phyloP scores from a whole-genome alignment of 2,329 filamentous ascomycete species.

The Didymella glomerata region DNA sequence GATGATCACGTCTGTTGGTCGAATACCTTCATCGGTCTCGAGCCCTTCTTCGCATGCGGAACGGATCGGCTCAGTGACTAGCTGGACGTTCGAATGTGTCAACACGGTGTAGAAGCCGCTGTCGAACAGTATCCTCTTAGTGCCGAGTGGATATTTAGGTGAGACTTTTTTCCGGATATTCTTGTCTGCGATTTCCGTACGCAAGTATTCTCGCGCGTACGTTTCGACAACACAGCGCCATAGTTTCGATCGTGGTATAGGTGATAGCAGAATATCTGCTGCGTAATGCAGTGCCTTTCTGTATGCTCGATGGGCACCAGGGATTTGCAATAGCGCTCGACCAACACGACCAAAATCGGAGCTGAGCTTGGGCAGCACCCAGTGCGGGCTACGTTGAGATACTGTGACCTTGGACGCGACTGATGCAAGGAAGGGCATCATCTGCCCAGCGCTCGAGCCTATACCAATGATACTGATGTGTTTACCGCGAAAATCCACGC shows the following conservation, averaged over 20 bases:
- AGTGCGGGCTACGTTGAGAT: slow-evolving; percentile 3
- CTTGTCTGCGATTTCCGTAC: not conserved
- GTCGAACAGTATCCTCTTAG: slow-evolving; percentile 1
- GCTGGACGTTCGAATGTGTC: not conserved
- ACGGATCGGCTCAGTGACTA: not conserved
- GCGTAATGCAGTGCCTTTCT: not conserved
- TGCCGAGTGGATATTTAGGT: not conserved
- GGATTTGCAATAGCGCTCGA: not conserved
- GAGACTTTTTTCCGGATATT: not conserved
- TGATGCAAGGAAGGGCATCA: slow-evolving; percentile 3
- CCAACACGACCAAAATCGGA: not conserved
- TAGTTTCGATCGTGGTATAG: not conserved
- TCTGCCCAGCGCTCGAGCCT: slow-evolving; percentile 6
- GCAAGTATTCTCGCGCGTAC: not conserved
- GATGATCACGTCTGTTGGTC: not conserved
- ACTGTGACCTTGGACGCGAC: not conserved
- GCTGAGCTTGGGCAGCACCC: slow-evolving; percentile 7
- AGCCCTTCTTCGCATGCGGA: not conserved
- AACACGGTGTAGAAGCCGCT: not conserved
- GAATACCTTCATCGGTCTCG: not conserved
- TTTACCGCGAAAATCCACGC: not conserved
- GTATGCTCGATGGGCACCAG: slow-evolving; percentile 1
- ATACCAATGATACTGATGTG: slow-evolving; percentile 3
- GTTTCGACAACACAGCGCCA: not conserved
- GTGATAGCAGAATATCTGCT: slow-evolving; percentile 6